These are phyloP conservation scores for Boletus rufocinnamomeus DNA, from an alignment of 768 basidiomycete genomes.

Conservation along the genomic window DNA sequence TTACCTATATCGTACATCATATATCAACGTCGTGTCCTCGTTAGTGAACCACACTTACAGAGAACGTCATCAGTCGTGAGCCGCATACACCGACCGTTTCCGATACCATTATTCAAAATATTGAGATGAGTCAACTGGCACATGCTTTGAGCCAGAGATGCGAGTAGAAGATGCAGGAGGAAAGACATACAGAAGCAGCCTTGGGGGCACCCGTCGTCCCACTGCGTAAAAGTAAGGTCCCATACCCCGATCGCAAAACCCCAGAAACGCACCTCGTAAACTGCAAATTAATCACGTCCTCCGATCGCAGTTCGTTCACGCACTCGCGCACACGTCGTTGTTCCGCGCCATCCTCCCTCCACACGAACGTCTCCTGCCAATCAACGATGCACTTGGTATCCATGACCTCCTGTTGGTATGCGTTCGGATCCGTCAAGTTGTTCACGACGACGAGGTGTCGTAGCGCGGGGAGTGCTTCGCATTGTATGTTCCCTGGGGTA, in stretches of 20 bases:
- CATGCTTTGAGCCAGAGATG: neutral
- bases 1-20: slow-evolving; percentile 53
- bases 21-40: neutral
- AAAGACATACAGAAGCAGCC: slow-evolving; percentile 68
- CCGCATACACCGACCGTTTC: slow-evolving; percentile 70
- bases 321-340: slow-evolving; percentile 45
- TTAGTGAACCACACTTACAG: slow-evolving; percentile 45
- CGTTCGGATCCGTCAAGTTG: slow-evolving; percentile 46
- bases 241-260: neutral
- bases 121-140: slow-evolving; percentile 74
- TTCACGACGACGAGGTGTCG: slow-evolving; percentile 68
- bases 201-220: slow-evolving; percentile 83
- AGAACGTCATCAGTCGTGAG: slow-evolving; percentile 65
- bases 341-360: slow-evolving; percentile 57
- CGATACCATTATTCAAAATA: slow-evolving; percentile 74
- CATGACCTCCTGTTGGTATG: slow-evolving; percentile 42
- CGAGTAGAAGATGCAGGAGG: neutral
- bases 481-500: slow-evolving; percentile 56
- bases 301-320: slow-evolving; percentile 44
- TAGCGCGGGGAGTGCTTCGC: slow-evolving; percentile 59
- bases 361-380: slow-evolving; percentile 72
- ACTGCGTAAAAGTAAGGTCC: slow-evolving; percentile 37
- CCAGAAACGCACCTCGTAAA: slow-evolving; percentile 67
- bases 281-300: slow-evolving; percentile 81
- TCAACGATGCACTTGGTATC: slow-evolving; percentile 57